These are phyloP conservation scores for Lojkania enalia DNA, from an alignment of 2,329 filamentous ascomycete genomes.

Conservation along the genomic window DNA sequence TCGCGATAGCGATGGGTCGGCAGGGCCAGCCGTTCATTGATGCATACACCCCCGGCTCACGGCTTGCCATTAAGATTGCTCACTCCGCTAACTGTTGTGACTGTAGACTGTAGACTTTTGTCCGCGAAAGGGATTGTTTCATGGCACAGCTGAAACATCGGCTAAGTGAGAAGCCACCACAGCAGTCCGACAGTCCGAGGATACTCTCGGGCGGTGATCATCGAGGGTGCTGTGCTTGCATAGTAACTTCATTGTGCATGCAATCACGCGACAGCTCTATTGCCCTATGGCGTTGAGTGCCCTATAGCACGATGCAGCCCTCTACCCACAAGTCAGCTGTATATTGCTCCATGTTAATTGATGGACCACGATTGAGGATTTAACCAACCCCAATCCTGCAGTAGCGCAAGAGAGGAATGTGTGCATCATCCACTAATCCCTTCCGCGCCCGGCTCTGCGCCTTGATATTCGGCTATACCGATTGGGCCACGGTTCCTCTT, in stretches of 20 bases:
- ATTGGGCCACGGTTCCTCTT: no score
- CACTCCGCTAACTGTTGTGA: not conserved
- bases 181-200: not conserved
- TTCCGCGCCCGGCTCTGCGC: no score
- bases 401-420: no score
- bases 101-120: not conserved
- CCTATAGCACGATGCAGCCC: conserved; percentile 3
- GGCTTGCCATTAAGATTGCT: not conserved
- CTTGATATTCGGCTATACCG: no score
- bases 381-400: no score
- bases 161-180: conserved; percentile 2
- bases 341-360: no score
- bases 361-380: no score
- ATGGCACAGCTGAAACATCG: conserved; percentile 3
- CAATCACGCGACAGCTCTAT: conserved; percentile 4
- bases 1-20: not conserved
- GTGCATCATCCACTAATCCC: no score
- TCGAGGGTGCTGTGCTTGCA: no score
- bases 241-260: not conserved
- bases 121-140: conserved; percentile 1
- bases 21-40: not conserved
- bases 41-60: not conserved
- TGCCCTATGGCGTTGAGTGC: no score
- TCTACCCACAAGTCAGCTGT: no score
- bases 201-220: not conserved